phyloP scores from a whole-genome alignment of 2,329 filamentous ascomycete species.

The Decorospora gaudefroyi region DNA sequence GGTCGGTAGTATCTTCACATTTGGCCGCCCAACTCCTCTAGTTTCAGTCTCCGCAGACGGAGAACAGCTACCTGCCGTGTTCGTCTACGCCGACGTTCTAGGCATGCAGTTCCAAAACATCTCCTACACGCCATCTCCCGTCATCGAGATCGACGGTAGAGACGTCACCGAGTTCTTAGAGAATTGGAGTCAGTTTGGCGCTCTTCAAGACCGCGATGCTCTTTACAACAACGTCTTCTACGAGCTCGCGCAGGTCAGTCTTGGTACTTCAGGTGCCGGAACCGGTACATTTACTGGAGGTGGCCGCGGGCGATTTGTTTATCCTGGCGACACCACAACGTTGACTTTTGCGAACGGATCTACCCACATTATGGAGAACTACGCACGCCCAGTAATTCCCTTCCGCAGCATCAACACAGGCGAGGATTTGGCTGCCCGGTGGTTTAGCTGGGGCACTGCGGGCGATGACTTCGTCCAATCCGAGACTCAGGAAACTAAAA shows the following conservation, averaged over 20 bases:
- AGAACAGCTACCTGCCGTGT: slow-evolving; percentile 61
- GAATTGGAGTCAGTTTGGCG: slow-evolving; percentile 53
- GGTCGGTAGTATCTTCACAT: slow-evolving; percentile 58
- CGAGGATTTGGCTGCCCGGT: slow-evolving; percentile 47
- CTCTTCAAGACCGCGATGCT: slow-evolving; percentile 62
- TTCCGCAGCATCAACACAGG: slow-evolving; percentile 51
- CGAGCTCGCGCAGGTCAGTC: slow-evolving; percentile 50
- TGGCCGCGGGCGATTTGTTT: slow-evolving; percentile 51
- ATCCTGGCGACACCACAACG: slow-evolving; percentile 51
- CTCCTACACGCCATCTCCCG: slow-evolving; percentile 55
- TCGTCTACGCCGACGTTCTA: slow-evolving; percentile 56
- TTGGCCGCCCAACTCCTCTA: slow-evolving; percentile 54
- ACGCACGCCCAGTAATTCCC: slow-evolving; percentile 46
- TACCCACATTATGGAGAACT: slow-evolving; percentile 49
- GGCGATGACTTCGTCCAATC: slow-evolving; percentile 3
- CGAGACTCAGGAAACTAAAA: background rate
- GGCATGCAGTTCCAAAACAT: slow-evolving; percentile 51
- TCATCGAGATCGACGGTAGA: slow-evolving; percentile 61
- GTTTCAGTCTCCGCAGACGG: slow-evolving; percentile 67
- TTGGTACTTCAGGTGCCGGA: slow-evolving; percentile 48
- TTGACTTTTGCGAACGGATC: slow-evolving; percentile 54
- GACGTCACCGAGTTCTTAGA: slow-evolving; percentile 57
- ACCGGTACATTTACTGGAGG: slow-evolving; percentile 53
- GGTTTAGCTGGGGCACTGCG: slow-evolving; percentile 39
- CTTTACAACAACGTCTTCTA: slow-evolving; percentile 60